Conservation (phyloP, 805 yeast genomes). For the Wickerhamiella occidentalis region DNA sequence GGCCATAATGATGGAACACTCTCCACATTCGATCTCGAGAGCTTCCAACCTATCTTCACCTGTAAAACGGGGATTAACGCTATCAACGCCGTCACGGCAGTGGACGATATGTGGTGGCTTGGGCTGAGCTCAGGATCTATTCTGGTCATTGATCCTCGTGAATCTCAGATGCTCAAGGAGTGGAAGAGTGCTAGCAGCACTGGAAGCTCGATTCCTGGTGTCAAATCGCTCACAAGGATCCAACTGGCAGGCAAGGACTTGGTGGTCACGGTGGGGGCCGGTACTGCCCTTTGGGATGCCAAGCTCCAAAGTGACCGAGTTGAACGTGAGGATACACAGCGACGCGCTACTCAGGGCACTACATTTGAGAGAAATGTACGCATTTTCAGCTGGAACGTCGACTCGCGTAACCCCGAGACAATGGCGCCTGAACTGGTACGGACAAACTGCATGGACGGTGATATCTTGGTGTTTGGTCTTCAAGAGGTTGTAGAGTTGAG, state of each 20-base stretch:
- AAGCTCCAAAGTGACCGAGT: not conserved
- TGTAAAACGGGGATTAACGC: not conserved
- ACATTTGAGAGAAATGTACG: slow-evolving; percentile 20
- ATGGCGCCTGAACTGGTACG: slow-evolving; percentile 21
- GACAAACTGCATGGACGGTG: slow-evolving; percentile 26
- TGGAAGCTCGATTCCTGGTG: not conserved
- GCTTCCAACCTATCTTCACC: not conserved
- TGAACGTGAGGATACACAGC: not conserved
- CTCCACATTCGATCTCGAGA: not conserved
- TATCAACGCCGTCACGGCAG: not conserved
- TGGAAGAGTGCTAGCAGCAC: too few species aligned
- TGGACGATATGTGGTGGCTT: not conserved
- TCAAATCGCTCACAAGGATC: not conserved
- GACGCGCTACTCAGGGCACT: not conserved
- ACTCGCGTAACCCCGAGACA: slow-evolving; percentile 28
- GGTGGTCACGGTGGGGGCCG: not conserved
- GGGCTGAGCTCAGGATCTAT: slow-evolving; percentile 9
- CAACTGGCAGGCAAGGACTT: not conserved
- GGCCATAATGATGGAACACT: slow-evolving; percentile 12
- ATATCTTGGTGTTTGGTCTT: slow-evolving; percentile 68
- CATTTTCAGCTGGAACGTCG: slow-evolving; percentile 33
- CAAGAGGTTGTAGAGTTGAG: slow-evolving; percentile 86
- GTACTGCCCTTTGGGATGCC: slow-evolving; percentile 8
- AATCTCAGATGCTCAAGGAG: not conserved
- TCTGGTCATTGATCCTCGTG: not conserved